These are phyloP conservation scores for Lycium ferocissimum DNA, from an alignment of 257 asterid species.

Conservation along the genomic window DNA sequence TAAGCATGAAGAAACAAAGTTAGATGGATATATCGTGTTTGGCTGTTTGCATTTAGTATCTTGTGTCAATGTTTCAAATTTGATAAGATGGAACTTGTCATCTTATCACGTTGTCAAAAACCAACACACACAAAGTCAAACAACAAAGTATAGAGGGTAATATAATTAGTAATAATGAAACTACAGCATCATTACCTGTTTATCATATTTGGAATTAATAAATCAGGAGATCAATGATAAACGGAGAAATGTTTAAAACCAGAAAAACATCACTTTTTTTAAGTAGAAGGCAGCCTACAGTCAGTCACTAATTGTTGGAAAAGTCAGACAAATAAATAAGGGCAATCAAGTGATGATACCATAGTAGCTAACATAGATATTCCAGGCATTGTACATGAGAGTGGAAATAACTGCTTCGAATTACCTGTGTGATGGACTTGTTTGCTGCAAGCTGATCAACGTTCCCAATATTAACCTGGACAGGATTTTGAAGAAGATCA, in stretches of 20 bases:
- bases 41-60: neutral
- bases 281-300: neutral
- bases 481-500: conserved; percentile 86
- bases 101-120: neutral
- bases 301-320: neutral
- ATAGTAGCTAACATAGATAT: neutral
- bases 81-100: neutral
- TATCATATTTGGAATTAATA: neutral
- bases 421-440: conserved; percentile 93
- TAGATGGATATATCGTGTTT: neutral
- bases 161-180: conserved; percentile 6
- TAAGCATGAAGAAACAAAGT: conserved; percentile 19
- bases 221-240: neutral
- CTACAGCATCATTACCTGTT: neutral
- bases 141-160: neutral
- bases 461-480: conserved; percentile 94
- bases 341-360: neutral
- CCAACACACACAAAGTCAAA: neutral
- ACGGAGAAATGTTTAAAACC: neutral
- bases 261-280: neutral
- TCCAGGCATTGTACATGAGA: conserved; percentile 16
- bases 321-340: conserved; percentile 4
- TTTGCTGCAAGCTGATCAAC: conserved; percentile 96
- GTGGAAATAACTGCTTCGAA: neutral
- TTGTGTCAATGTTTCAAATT: conserved; percentile 7